phyloP scores from a whole-genome alignment of 352 stramenopile genomes.

The Thraustotheca clavata region DNA sequence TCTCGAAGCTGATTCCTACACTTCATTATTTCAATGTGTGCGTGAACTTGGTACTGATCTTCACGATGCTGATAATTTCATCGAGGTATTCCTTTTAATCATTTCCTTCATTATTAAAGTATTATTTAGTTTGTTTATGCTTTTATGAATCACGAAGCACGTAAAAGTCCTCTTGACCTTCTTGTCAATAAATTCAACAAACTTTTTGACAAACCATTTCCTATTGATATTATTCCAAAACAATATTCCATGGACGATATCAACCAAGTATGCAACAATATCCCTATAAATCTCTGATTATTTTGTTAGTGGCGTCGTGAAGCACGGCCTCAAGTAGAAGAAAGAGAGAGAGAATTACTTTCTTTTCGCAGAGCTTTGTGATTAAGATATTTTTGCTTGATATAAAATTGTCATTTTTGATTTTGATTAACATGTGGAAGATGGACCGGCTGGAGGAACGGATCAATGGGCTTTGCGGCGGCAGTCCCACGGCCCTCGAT shows the following conservation, averaged over 20 bases:
- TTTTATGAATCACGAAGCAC: not conserved
- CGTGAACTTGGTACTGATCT: conserved; percentile 39
- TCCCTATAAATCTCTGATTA: not conserved
- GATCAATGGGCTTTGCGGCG: not conserved
- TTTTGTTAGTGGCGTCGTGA: conserved; percentile 5
- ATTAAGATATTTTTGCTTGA: not conserved
- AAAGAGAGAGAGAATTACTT: not conserved
- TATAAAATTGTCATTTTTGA: not conserved
- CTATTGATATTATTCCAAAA: not conserved
- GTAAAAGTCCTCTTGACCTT: not conserved
- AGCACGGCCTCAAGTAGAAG: conserved; percentile 7
- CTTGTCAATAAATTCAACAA: conserved; percentile 10
- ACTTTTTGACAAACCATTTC: not conserved
- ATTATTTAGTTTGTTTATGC: not conserved
- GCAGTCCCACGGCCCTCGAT: not conserved
- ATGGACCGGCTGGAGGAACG: not conserved
- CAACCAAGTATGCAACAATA: not conserved
- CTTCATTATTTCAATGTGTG: conserved; percentile 35
- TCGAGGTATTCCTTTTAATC: conserved; percentile 12
- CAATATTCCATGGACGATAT: conserved; percentile 5
- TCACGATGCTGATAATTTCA: conserved; percentile 41
- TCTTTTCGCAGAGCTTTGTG: not conserved
- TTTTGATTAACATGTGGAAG: not conserved
- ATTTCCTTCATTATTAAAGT: not conserved
- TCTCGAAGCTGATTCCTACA: conserved; percentile 33